Conservation (phyloP, 2,329 filamentous ascomycete species). For the Calonectria pauciramosa region DNA sequence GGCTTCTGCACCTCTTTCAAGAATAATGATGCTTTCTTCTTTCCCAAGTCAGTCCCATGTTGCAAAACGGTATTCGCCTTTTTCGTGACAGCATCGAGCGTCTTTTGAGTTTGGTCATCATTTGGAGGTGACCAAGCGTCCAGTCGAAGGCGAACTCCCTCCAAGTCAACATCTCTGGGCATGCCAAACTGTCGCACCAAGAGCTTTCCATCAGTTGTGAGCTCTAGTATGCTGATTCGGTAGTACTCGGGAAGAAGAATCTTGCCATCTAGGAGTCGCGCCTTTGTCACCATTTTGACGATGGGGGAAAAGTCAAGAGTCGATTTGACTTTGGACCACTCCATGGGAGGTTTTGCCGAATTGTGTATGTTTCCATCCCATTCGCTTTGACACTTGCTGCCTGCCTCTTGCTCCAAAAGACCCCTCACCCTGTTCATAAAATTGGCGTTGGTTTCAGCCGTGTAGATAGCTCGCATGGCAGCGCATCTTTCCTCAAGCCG, state of each 20-base stretch:
- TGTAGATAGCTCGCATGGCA: constrained; percentile 21
- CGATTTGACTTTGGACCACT: constrained; percentile 30
- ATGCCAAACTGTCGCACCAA: constrained; percentile 25
- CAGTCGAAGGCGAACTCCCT: constrained; percentile 31
- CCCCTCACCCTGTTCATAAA: not conserved
- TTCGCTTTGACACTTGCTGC: constrained; percentile 28
- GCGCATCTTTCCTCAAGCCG: constrained; percentile 11
- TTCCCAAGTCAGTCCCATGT: constrained; percentile 17
- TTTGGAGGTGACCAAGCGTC: constrained; percentile 35
- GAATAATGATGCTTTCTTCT: constrained; percentile 12
- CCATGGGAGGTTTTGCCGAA: constrained; percentile 7
- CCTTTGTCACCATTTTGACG: constrained; percentile 36
- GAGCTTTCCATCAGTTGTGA: constrained; percentile 33
- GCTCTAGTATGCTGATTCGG: constrained; percentile 31
- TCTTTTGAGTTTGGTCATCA: constrained; percentile 14
- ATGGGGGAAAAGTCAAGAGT: constrained; percentile 10
- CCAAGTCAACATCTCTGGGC: constrained; percentile 19
- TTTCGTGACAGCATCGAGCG: constrained; percentile 19
- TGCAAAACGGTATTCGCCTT: constrained; percentile 18
- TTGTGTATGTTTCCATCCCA: constrained; percentile 33
- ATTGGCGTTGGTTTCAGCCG: not conserved
- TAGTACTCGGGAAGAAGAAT: constrained; percentile 38
- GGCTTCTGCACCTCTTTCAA: constrained; percentile 19
- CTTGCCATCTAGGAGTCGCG: constrained; percentile 33
- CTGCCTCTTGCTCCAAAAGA: constrained; percentile 33